Evolutionary conservation across 2,329 filamentous ascomycete genomes (phyloP).

Genomic region (Trichoderma atroviride): DNA sequence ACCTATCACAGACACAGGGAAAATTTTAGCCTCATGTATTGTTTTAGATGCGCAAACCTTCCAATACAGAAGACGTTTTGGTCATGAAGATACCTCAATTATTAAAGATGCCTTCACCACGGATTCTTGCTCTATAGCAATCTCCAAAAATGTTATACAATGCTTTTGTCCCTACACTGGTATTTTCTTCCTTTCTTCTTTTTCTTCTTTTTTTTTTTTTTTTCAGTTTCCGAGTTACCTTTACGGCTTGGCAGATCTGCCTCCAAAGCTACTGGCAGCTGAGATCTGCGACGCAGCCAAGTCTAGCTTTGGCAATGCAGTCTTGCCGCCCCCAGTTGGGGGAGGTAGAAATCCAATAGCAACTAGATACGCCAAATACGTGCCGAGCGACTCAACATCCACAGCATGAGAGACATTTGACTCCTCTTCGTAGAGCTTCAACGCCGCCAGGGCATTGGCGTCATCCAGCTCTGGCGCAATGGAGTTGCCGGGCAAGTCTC

Average conservation of each 20-base stretch:
- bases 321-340: neutral
- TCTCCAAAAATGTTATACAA: neutral
- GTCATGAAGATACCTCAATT: too few relatives aligned
- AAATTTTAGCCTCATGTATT: neutral
- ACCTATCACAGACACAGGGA: neutral
- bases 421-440: neutral
- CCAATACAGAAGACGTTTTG: too few relatives aligned
- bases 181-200: too few relatives aligned
- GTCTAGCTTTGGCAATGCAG: neutral
- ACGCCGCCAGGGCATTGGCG: neutral
- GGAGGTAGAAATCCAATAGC: neutral
- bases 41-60: too few relatives aligned
- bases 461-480: conserved; percentile 68
- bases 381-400: neutral
- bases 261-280: neutral
- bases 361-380: neutral
- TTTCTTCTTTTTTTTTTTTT: neutral
- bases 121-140: neutral
- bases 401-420: neutral
- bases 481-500: conserved; percentile 67
- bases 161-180: neutral
- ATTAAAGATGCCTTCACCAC: neutral
- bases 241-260: neutral
- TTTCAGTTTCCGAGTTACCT: neutral
- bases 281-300: neutral